Conservation (phyloP, 495 filamentous ascomycete species). For the Xylaria longipes region DNA sequence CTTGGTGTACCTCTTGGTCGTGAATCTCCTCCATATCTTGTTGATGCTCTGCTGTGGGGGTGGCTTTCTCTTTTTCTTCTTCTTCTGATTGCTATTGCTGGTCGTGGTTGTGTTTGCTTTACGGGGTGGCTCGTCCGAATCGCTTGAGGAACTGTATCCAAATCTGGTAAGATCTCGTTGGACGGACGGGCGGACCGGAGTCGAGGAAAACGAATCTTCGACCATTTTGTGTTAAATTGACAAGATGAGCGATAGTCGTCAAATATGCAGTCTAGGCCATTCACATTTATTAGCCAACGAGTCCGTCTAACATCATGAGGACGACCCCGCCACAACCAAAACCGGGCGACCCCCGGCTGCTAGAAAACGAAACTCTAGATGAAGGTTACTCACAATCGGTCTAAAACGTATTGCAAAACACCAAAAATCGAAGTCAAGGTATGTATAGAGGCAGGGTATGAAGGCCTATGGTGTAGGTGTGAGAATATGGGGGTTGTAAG, state of each 20-base stretch:
- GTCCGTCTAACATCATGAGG: neutral
- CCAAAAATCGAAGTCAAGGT: neutral
- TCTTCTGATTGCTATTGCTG: constrained; percentile 44
- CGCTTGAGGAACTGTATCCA: constrained; percentile 46
- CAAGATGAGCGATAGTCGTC: neutral
- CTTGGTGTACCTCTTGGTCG: constrained; percentile 62
- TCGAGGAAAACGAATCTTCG: neutral
- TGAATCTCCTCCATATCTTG: constrained; percentile 83
- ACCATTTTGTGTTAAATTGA: constrained; percentile 7
- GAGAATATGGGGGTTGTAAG: neutral
- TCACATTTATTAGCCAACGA: neutral
- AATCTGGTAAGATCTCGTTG: constrained; percentile 36
- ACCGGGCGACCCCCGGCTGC: neutral
- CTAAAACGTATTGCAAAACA: neutral
- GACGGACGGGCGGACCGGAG: constrained; percentile 9
- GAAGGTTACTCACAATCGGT: neutral
- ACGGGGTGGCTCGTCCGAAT: constrained; percentile 43
- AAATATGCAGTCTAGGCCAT: neutral
- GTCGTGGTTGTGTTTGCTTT: constrained; percentile 31
- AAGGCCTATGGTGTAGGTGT: neutral
- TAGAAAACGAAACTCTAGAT: neutral
- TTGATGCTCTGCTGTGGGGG: constrained; percentile 78
- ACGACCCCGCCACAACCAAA: neutral
- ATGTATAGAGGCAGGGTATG: neutral
- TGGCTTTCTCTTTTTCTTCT: constrained; percentile 63